phyloP scores from a whole-genome alignment of 805 yeast species.

The Ascoidea rubescens region DNA sequence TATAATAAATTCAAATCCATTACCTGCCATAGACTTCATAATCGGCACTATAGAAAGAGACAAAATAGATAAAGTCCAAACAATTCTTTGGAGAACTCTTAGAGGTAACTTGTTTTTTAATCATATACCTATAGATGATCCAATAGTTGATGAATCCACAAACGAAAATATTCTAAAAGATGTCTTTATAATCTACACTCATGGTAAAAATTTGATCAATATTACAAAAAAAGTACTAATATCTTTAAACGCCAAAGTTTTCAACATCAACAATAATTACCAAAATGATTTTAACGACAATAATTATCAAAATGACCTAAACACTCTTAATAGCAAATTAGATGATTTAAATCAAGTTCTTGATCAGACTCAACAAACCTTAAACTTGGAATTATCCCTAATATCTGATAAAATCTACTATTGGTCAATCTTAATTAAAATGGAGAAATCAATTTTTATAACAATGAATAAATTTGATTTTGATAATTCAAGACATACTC shows the following conservation, averaged over 20 bases:
- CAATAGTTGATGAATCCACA: constrained; percentile 47
- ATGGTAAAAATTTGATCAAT: constrained; percentile 62
- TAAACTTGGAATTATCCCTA: constrained; percentile 64
- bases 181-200: constrained; percentile 81
- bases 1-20: constrained; percentile 15
- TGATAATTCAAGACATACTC: constrained; percentile 71
- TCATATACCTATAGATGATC: constrained; percentile 56
- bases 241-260: constrained; percentile 75
- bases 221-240: constrained; percentile 77
- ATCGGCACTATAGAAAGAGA: constrained; percentile 74
- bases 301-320: constrained; percentile 21
- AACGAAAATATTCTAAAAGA: constrained; percentile 53
- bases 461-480: constrained; percentile 69
- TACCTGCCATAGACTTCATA: constrained; percentile 29
- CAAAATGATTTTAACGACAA: constrained; percentile 6
- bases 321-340: constrained; percentile 31
- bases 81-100: constrained; percentile 80
- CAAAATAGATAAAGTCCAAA: constrained; percentile 58
- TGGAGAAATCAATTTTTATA: constrained; percentile 75
- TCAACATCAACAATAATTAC: constrained; percentile 38
- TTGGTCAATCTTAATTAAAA: constrained; percentile 57
- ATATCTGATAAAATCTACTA: constrained; percentile 60
- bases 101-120: constrained; percentile 84
- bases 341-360: constrained; percentile 46
- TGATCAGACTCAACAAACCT: constrained; percentile 50